Conservation (phyloP, 2,329 filamentous ascomycete species). For the Periconia sp. region DNA sequence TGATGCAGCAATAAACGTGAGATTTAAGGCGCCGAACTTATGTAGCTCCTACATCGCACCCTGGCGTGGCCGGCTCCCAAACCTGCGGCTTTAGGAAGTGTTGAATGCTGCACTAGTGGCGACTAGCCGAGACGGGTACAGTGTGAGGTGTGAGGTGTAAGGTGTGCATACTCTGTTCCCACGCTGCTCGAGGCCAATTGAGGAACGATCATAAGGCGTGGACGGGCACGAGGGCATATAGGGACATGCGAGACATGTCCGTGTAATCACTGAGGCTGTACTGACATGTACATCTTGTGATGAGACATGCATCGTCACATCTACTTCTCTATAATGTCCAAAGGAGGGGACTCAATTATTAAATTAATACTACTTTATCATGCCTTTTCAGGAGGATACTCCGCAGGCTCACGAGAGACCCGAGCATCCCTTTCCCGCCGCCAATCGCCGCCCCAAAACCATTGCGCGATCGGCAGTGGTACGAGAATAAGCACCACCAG, state of each 20-base stretch:
- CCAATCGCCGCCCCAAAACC: conserved; percentile 18
- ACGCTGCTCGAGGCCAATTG: not conserved
- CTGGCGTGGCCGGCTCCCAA: not conserved
- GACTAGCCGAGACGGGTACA: conserved; percentile 7
- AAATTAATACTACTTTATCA: no score
- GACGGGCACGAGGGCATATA: no score
- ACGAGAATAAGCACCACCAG: conserved; percentile 17
- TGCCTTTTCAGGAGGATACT: no score
- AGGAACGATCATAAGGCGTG: no score
- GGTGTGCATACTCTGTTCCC: not conserved
- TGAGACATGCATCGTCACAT: no score
- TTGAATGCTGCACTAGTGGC: conserved; percentile 8
- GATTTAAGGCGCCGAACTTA: not conserved
- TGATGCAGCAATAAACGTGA: not conserved
- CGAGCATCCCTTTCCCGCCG: conserved; percentile 14
- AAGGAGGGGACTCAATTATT: no score
- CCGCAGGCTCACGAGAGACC: no score
- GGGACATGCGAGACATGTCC: no score
- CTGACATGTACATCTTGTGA: no score
- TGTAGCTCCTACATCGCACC: not conserved
- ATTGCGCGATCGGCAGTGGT: conserved; percentile 16
- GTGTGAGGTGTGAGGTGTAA: conserved; percentile 1
- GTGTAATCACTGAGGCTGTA: no score
- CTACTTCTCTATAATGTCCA: no score
- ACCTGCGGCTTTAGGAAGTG: conserved; percentile 9